Evolutionary conservation across 1,284 basidiomycete species (phyloP), one percentile per base, ranked within the genome.

Genomic region (Violaceomyces palustris): DNA sequence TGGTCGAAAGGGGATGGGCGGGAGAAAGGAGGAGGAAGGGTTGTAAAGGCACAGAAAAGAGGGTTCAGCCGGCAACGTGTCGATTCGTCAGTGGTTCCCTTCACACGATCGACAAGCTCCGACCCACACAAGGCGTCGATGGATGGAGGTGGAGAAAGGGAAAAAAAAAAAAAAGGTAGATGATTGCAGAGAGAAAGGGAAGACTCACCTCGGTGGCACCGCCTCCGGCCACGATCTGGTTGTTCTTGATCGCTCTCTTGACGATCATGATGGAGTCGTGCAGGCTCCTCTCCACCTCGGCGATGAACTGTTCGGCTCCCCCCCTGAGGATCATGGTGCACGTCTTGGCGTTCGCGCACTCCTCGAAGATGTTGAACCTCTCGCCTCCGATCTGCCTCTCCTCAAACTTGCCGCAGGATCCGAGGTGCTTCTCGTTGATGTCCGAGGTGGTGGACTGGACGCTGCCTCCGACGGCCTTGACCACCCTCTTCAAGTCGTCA

Each of bases 251-350:
- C 7, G 94, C 92, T 33, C 94, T 82, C 77, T 94, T 94, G 36
- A 99, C 94, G 25, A 99, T 92, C 93, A 98, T 98, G 72, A 98
- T 93, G 3, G 93, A 92, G 73, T 99, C 94, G 74, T 99, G 93
- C 64, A 99, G 76, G 81, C 87, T 91, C 45, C 94, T 80, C 75
- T 97, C 93, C 9, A 98, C 92, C 75, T 98, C 94, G 64, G 92
- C 90, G 56, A 98, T 98, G 75, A 99, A 97, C 74, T 99, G 94
- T 73, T 98, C 92, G 0, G 94, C 94, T 18, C 94, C 94, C 50
- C 94, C 94, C 47, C 94, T 83, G 46, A 99, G 82, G 26, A 99
- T 78, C 15, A 98, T 76, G n/a, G 94, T 98, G 75, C 92, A 96
- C 0, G 94, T 97, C 77, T 92, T 92, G n/a, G 94, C 88, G 75